A percentile compares a stretch with the other conserved stretches of the same genome.
These are phyloP conservation scores for Diophrys appendiculata DNA, from an alignment of 73 alveolate species.

Conservation along the genomic window DNA sequence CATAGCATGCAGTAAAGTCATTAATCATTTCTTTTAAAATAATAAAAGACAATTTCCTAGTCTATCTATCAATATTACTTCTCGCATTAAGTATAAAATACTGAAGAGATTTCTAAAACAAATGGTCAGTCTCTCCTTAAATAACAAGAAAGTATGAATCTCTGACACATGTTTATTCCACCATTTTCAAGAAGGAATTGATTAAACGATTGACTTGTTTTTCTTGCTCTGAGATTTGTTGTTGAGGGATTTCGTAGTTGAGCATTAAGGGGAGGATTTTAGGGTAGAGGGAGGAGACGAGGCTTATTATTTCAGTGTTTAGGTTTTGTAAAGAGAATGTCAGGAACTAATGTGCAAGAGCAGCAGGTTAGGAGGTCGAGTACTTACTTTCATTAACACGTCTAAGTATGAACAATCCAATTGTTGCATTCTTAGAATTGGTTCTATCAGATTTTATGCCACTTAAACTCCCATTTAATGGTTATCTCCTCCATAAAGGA, in stretches of 20 bases:
- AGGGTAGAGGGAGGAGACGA: not conserved
- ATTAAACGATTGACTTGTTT: not conserved
- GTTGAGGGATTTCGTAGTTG: too few species aligned
- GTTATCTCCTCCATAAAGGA: too few species aligned
- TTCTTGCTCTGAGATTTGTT: not conserved
- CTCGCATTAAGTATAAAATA: not conserved
- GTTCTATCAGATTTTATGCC: too few species aligned
- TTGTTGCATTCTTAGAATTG: too few species aligned
- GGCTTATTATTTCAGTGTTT: not conserved
- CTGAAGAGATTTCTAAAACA: not conserved
- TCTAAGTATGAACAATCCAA: too few species aligned
- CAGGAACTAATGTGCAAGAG: too few species aligned
- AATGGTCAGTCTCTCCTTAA: not conserved
- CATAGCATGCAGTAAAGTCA: not conserved
- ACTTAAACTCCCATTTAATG: too few species aligned
- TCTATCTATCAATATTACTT: not conserved
- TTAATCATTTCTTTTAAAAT: not conserved
- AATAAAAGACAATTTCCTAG: not conserved
- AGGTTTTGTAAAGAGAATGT: too few species aligned
- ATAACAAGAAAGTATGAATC: not conserved
- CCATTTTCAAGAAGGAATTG: not conserved
- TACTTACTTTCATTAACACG: too few species aligned
- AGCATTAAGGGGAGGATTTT: not conserved
- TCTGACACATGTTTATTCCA: not conserved
- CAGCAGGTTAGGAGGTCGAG: too few species aligned